phyloP scores from a whole-genome alignment of 768 basidiomycete species.

The Chlorophyllum brunneum region DNA sequence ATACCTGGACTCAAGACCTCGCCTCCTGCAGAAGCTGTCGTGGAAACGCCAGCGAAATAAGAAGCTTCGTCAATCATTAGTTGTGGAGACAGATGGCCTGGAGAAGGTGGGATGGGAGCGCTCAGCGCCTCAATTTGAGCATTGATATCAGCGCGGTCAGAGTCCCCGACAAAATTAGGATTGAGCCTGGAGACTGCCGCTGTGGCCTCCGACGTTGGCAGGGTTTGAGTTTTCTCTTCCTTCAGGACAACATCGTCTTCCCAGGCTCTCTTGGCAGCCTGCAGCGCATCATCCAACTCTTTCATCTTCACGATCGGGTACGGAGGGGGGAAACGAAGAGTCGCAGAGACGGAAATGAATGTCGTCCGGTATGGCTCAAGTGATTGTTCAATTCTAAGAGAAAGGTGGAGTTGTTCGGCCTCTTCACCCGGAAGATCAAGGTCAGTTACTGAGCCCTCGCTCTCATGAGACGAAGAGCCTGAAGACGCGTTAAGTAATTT shows the following conservation, averaged over 20 bases:
- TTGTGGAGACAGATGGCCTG: conserved; percentile 30
- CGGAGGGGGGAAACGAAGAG: conserved; percentile 88
- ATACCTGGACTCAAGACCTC: not conserved
- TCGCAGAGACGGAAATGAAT: conserved; percentile 92
- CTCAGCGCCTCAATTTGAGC: conserved; percentile 64
- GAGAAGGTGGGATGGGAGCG: conserved; percentile 25
- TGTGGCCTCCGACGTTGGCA: conserved; percentile 40
- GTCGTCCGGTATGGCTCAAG: conserved; percentile 82
- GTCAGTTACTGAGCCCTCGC: conserved; percentile 35
- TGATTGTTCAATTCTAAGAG: conserved; percentile 74
- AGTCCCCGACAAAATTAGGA: conserved; percentile 4
- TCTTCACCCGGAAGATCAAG: conserved; percentile 61
- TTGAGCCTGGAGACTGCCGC: conserved; percentile 9
- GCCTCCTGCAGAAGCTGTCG: conserved; percentile 8
- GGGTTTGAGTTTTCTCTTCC: conserved; percentile 58
- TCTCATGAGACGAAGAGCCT: not conserved
- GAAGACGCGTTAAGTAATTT: not conserved
- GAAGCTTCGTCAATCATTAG: conserved; percentile 28
- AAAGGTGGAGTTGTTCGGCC: conserved; percentile 63
- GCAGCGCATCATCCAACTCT: conserved; percentile 78
- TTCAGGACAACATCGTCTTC: conserved; percentile 82
- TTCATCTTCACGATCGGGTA: conserved; percentile 86
- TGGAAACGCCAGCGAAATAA: conserved; percentile 26
- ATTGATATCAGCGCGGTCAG: conserved; percentile 47
- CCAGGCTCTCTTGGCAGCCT: conserved; percentile 67